These are phyloP conservation scores for Nicotiana knightiana DNA, from an alignment of 257 asterid genomes.

Conservation along the genomic window DNA sequence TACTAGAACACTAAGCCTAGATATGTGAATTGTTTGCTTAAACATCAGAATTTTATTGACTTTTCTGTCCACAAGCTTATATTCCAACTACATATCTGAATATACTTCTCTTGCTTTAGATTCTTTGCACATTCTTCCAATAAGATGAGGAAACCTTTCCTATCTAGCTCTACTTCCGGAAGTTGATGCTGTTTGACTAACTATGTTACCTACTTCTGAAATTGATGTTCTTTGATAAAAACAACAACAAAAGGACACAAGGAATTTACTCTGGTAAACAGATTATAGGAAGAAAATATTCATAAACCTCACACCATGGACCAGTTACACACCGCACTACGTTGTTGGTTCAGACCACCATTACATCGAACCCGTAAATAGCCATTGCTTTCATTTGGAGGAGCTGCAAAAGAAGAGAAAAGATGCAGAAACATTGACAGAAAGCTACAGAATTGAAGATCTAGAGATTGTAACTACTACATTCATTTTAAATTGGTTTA, in stretches of 20 bases:
- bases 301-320: conserved; percentile 9
- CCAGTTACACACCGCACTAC: conserved; percentile 70
- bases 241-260: not conserved
- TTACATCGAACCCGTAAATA: conserved; percentile 96
- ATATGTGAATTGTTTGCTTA: not conserved
- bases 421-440: not conserved
- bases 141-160: not conserved
- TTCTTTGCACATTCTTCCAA: not conserved
- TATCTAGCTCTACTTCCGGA: not conserved
- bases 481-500: not conserved
- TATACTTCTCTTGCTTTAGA: not conserved
- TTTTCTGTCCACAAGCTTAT: not conserved
- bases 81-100: not conserved
- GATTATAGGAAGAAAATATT: not conserved
- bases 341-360: conserved; percentile 97
- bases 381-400: conserved; percentile 74
- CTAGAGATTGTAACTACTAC: not conserved
- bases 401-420: conserved; percentile 48
- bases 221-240: not conserved
- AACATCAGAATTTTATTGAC: not conserved
- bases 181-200: not conserved
- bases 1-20: not conserved
- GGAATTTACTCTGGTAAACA: not conserved
- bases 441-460: not conserved
- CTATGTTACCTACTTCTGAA: not conserved